Evolutionary conservation across 805 yeast species (phyloP).

Genomic region (Clavispora fructus): DNA sequence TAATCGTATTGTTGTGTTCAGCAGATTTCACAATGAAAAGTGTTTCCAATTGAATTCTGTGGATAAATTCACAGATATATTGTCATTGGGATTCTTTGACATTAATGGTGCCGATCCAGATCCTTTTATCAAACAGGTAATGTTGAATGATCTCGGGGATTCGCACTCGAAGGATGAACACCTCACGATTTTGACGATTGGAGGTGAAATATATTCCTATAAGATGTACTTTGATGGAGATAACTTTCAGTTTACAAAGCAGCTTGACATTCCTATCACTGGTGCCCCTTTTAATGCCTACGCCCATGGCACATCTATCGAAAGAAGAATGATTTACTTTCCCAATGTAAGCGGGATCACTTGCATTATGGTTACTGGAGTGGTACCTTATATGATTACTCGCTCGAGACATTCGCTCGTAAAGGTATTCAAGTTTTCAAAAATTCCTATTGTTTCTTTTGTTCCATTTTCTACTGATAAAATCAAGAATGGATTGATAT

Average conservation of each 20-base stretch:
- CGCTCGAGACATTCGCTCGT: slow-evolving; percentile 62
- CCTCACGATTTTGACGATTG: slow-evolving; percentile 66
- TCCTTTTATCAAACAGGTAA: slow-evolving; percentile 65
- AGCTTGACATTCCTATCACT: slow-evolving; percentile 45
- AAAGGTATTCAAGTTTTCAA: slow-evolving; percentile 60
- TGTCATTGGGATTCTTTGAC: slow-evolving; percentile 44
- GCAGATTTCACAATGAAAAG: slow-evolving; percentile 47
- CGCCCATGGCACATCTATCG: slow-evolving; percentile 61
- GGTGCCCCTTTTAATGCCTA: slow-evolving; percentile 82
- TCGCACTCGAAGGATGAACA: slow-evolving; percentile 49
- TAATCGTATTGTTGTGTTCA: slow-evolving; percentile 63
- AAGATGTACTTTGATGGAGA: slow-evolving; percentile 48
- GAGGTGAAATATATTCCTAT: slow-evolving; percentile 74
- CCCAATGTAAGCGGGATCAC: slow-evolving; percentile 54
- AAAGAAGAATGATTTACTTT: slow-evolving; percentile 59
- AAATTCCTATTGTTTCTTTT: slow-evolving; percentile 61
- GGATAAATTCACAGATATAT: slow-evolving; percentile 40
- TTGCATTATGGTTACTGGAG: slow-evolving; percentile 68
- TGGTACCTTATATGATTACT: slow-evolving; percentile 61
- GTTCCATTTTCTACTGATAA: slow-evolving; percentile 45
- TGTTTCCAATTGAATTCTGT: slow-evolving; percentile 50
- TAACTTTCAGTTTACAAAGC: slow-evolving; percentile 37
- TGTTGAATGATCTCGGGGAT: slow-evolving; percentile 65
- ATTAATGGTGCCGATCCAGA: slow-evolving; percentile 55
- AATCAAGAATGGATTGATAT: slow-evolving; percentile 52